Evolutionary conservation across 1,284 basidiomycete genomes (phyloP).

Genomic region (Violaceomyces palustris): DNA sequence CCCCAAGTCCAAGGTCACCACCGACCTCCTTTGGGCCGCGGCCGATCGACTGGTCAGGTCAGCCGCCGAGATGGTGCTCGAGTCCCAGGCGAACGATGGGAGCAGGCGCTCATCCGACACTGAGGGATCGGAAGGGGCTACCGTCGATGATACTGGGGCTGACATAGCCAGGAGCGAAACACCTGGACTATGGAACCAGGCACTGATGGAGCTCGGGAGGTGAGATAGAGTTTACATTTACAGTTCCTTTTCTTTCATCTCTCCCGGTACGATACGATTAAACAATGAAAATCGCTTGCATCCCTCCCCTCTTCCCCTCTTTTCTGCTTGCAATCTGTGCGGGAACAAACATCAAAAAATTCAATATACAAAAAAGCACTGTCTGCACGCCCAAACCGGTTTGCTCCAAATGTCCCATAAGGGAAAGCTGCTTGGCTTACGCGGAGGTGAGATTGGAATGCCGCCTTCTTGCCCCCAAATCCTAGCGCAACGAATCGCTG

Average conservation of each 20-base stretch:
- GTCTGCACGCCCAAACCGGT: conserved; percentile 36
- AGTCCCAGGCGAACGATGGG: background rate
- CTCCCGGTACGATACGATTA: too few species aligned
- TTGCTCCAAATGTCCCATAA: conserved; percentile 39
- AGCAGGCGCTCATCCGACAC: too few species aligned
- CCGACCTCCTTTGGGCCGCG: conserved; percentile 41
- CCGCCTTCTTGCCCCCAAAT: background rate
- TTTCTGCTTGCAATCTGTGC: too few species aligned
- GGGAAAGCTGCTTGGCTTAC: conserved; percentile 24
- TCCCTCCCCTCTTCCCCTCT: too few species aligned
- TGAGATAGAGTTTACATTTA: too few species aligned
- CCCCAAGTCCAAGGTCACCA: conserved; percentile 37
- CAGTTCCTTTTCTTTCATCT: too few species aligned
- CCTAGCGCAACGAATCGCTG: too few species aligned
- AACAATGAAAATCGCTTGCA: too few species aligned
- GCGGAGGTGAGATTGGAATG: conserved; percentile 3
- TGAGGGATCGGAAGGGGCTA: too few species aligned
- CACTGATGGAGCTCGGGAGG: conserved; percentile 49
- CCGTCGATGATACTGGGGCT: too few species aligned
- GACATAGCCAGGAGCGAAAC: conserved; percentile 6
- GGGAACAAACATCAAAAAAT: too few species aligned
- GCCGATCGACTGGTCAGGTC: conserved; percentile 35
- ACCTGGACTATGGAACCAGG: conserved; percentile 49
- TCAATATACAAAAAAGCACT: conserved; percentile 11
- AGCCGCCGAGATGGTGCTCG: background rate